Evolutionary conservation across 495 filamentous ascomycete genomes (phyloP), one percentile per base, ranked within the genome.

Genomic region (Hypoxylon perforatum): DNA sequence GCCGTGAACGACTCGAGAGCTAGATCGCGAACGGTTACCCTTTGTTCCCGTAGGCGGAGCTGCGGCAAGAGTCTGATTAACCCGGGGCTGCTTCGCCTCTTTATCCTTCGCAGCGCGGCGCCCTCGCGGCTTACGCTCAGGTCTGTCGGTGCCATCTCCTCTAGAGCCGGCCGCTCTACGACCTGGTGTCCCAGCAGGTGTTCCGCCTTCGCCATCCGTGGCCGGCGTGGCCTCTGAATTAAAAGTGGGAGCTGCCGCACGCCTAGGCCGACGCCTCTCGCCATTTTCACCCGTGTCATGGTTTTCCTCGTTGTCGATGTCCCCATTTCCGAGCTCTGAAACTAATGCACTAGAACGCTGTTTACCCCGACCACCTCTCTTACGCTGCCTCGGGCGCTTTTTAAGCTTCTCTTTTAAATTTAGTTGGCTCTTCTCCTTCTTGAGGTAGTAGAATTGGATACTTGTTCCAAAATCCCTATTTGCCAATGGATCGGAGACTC

Each of bases 381-480:
- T 87, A 36, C 87, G 82, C 56, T 85, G 87, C 49, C 85, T 89
- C 23, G 87, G 88, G 76, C 88, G 86, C 59, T 88, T 89, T 77
- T 87, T 94, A 23, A 91, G 79, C 73, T 91, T 91, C 35, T 91
- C 90, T 76, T 97, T 96, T 70, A 97, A 94, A 58, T 92, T 92
- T 21, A 88, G 87, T 58, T 88, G 85, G 70, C 91, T 88, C 76
- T 99, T 99, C 77, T 91, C 90, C 76, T 96, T 96, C 57, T 91
- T 97, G 63, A 93, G 85, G 76, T 99, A 99, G 75, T 99, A 98
- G 75, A 98, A 96, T 65, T 92, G 84, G 65, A 99, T 97, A 73
- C 92, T 96, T 48, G 93, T 88, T 65, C 91, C 87, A 77, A 90
- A 95, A 65, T 90, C 88, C 15, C 94, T 88, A 18, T 85, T 82